Evolutionary conservation across 495 filamentous ascomycete genomes (phyloP).

Genomic region (Cryomyces antarcticus): DNA sequence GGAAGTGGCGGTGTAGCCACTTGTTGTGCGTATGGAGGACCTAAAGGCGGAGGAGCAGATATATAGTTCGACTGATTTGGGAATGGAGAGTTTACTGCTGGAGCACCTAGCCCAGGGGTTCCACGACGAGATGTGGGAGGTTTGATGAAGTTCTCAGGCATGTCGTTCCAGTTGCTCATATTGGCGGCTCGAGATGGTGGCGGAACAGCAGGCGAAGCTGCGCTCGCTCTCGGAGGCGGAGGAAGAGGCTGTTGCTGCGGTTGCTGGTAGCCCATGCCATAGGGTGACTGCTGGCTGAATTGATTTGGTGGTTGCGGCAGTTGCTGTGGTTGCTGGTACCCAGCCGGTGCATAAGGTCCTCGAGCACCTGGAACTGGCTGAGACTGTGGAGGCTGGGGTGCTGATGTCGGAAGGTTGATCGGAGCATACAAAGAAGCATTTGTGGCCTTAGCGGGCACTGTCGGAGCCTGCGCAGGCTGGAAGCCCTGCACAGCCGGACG

Average conservation of each 20-base stretch:
- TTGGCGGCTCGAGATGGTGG: constrained; percentile 47
- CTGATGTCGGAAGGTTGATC: not conserved
- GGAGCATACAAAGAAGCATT: not conserved
- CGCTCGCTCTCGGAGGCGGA: constrained; percentile 35
- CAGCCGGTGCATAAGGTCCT: constrained; percentile 4
- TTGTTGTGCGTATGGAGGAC: constrained; percentile 21
- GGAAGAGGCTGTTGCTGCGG: constrained; percentile 20
- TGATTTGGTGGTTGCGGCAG: not conserved
- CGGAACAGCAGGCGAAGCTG: constrained; percentile 41
- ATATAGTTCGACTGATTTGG: constrained; percentile 28
- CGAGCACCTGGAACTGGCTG: not conserved
- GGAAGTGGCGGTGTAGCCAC: constrained; percentile 32
- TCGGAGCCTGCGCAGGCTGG: not conserved
- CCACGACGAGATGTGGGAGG: constrained; percentile 42
- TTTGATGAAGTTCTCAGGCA: constrained; percentile 62
- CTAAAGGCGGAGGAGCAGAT: constrained; percentile 20
- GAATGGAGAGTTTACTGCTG: constrained; percentile 45
- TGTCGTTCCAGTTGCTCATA: constrained; percentile 79
- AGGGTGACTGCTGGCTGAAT: not conserved
- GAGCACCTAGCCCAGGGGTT: constrained; percentile 42
- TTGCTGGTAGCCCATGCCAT: constrained; percentile 7
- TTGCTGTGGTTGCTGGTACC: constrained; percentile 17
- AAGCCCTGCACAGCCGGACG: not conserved
- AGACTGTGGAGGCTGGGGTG: not conserved
- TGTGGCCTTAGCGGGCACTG: not conserved